Base-by-base conservation (phyloP, 2,329 filamentous ascomycete species). In the Ophiosphaerella korrae region DNA sequence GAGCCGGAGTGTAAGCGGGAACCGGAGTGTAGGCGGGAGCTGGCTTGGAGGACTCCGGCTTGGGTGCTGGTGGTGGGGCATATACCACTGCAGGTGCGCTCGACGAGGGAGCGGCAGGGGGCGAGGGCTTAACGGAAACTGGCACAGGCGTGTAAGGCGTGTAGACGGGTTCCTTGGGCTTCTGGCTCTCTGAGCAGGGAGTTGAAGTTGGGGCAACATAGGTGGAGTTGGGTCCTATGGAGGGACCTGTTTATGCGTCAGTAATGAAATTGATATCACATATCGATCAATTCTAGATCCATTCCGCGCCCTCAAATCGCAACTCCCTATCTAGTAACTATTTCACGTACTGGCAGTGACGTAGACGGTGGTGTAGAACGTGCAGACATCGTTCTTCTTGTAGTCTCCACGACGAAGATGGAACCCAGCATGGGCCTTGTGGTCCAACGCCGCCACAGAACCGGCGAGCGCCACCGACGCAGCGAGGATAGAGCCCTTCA, bases 401-500 rank as follows among this genome's bases (percentile, higher is more conserved):
- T 67, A 73, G 60, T 60, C 64, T 70, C 68, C 77, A 78, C 79
- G 80, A 80, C 70, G 77, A 40, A 70, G 70, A 70, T 86, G 84
- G 70, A 86, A 80, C 43, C 80, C 78, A 52, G 75, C 75, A 75
- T 88, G 86, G 66, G 86, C 85, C 60, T 86, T 81, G 78, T 90
- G 85, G 66, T 87, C 78, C 55, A 78, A 74, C 78, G 80, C 75
- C 77, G 79, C 75, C 78, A 78, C 75, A 78, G 81, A 74, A 48
- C 78, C 77, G 63, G 78, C 77, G 58, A 81, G 72, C 41, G 78
- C 80, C 55, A 78, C 79, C 60, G 86, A 84, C 74, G 87, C 83
- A 66, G 84, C 82, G 64, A 89, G 75, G 69, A 88, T 73, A 70
- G 82, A 80, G 70, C 82, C 85, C 88, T 89, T 94, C 90, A 94